phyloP scores from a whole-genome alignment of 2,329 filamentous ascomycete species.

The Elsinoe perseae region DNA sequence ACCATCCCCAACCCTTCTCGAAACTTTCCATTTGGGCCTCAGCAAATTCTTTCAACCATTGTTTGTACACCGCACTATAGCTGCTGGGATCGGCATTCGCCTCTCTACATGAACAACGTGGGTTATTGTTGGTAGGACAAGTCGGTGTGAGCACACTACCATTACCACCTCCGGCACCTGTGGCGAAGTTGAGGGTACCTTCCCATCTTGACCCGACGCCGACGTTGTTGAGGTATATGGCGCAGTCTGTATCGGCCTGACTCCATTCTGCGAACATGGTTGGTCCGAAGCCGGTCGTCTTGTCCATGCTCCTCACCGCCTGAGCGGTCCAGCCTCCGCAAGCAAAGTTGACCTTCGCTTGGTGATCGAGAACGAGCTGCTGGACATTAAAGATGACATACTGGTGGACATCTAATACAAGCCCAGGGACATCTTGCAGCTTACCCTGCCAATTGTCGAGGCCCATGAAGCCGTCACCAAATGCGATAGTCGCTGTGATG shows the following conservation, averaged over 20 bases:
- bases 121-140: slow-evolving; percentile 59
- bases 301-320: slow-evolving; percentile 63
- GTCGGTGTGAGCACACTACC: slow-evolving; percentile 59
- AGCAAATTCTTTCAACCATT: slow-evolving; percentile 81
- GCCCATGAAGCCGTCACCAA: slow-evolving; percentile 93
- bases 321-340: slow-evolving; percentile 83
- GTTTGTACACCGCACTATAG: slow-evolving; percentile 70
- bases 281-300: slow-evolving; percentile 73
- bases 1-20: slow-evolving; percentile 92
- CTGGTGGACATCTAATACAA: slow-evolving; percentile 94
- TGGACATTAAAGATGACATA: slow-evolving; percentile 96
- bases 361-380: slow-evolving; percentile 74
- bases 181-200: slow-evolving; percentile 62
- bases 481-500: slow-evolving; percentile 63
- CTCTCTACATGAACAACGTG: slow-evolving; percentile 60
- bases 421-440: slow-evolving; percentile 60
- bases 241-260: slow-evolving; percentile 94
- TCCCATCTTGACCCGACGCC: slow-evolving; percentile 84
- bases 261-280: slow-evolving; percentile 96
- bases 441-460: slow-evolving; percentile 83
- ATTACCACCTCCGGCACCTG: slow-evolving; percentile 45
- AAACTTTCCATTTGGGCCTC: slow-evolving; percentile 95
- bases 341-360: slow-evolving; percentile 76
- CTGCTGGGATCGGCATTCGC: slow-evolving; percentile 65
- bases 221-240: slow-evolving; percentile 79